Evolutionary conservation across 495 filamentous ascomycete species (phyloP), one percentile per base, ranked within the genome.

Genomic region (Stereocaulon alpinum): DNA sequence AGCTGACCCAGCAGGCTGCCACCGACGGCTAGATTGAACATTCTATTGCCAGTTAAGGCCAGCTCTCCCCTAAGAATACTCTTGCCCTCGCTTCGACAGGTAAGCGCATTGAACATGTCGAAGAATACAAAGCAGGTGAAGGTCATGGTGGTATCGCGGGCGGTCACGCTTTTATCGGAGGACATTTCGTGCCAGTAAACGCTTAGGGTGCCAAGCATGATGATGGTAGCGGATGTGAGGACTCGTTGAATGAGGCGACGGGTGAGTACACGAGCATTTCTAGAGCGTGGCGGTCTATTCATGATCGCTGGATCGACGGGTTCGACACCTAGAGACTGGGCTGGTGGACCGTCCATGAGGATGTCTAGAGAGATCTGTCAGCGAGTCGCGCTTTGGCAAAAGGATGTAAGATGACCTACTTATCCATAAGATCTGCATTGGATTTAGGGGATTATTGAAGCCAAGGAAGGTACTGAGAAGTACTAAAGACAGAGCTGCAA

Each of bases 391-490:
- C 20, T 18, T 29, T n/a, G 52, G 55, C 42, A 17, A 54, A 17
- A 52, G 3, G 12, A 42, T 47, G 22, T 0, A 6, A 55, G 22
- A 40, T 34, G 24, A 82, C 88, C 73, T 75, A 97, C 92, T 98
- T 66, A 98, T 97, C 93, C 93, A 98, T 47, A 98, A 78, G 70
- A 98, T 98, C 74, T 98, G 93, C 92, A 97, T 98, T 40, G 93
- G 89, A 68, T 98, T 98, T 34, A 98, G 76, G 43, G 93, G 93
- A 63, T 91, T 96, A 69, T 87, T 88, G 74, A 94, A 90, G 17
- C 93, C 93, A 61, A 95, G 76, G 60, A 87, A 86, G 29, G 93
- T 96, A 72, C 89, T 94, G 64, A 97, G 68, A 55, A 98, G 79
- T 6, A 98, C 94, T 27, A 98, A 79, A 66, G 87, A 87, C 58